Base-by-base conservation (phyloP, 2,329 filamentous ascomycete species). In the Colletotrichum chlorophyti region DNA sequence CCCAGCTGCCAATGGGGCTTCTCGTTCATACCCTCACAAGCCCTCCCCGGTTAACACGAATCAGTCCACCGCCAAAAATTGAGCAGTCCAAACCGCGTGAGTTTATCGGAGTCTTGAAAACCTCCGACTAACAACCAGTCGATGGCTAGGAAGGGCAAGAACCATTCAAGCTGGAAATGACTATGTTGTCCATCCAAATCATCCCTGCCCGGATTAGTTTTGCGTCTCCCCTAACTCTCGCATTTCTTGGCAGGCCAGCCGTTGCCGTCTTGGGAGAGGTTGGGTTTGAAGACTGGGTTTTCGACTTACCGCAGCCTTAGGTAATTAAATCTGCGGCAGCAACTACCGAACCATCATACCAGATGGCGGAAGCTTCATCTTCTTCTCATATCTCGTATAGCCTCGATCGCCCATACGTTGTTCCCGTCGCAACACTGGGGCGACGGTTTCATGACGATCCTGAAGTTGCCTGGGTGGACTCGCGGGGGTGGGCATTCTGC, bases 401-500 rank as follows among this genome's bases (percentile, higher is more conserved):
- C n/a, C n/a, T n/a, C n/a, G n/a, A n/a, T n/a, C n/a, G n/a, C n/a
- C n/a, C n/a, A n/a, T n/a, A n/a, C n/a, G n/a, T n/a, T n/a, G n/a
- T n/a, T 45, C 17, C 19, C 32, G 23, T 50, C 37, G 32, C 51
- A 57, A 35, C 57, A 50, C 57, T 45, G 52, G 37, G 45, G 52
- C 51, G 34, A 60, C n/a, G 49, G 19, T 45, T 21, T 45, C 15
- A 29, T 21, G 51, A 27, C 51, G 51, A 60, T 60, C 51, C 38
- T n/a, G 51, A 60, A 24, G 43, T 21, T 43, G 32, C 38, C 43
- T 34, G 52, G 57, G n/a, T n/a, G n/a, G 38, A 32, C 38, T 29
- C 46, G 57, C 51, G 57, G 57, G 47, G 51, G 51, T n/a, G 38
- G 57, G 24, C 57, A 40, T 45, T 55, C 55, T 60, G 45, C 38